These are phyloP conservation scores for Globisporangium carolinianum DNA, from an alignment of 352 stramenopile genomes.

Conservation along the genomic window DNA sequence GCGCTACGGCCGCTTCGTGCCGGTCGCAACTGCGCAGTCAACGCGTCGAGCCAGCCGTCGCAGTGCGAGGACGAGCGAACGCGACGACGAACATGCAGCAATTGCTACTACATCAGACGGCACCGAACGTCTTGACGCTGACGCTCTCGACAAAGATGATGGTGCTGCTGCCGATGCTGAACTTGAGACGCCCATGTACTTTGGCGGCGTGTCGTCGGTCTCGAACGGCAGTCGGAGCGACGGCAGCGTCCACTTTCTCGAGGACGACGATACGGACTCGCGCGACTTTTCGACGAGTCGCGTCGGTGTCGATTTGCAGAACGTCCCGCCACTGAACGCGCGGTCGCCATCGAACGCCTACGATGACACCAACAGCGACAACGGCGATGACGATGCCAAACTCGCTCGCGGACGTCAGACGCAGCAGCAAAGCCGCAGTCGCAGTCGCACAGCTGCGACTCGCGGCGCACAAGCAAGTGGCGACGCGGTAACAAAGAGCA, in stretches of 20 bases:
- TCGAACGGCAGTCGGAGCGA: constrained; percentile 47
- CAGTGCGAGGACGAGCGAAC: not conserved
- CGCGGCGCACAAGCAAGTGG: too few relatives aligned
- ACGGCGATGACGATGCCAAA: not conserved
- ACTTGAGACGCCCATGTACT: constrained; percentile 21
- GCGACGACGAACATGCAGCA: not conserved
- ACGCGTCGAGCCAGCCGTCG: not conserved
- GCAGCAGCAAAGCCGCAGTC: not conserved
- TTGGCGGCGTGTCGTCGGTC: constrained; percentile 68
- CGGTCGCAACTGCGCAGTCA: not conserved
- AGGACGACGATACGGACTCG: constrained; percentile 36
- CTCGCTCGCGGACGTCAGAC: not conserved
- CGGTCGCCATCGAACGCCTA: constrained; percentile 2
- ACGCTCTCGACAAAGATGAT: not conserved
- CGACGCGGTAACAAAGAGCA: constrained; percentile 8
- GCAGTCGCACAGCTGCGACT: not conserved
- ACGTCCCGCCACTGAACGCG: constrained; percentile 1
- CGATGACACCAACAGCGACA: constrained; percentile 2
- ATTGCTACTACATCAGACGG: too few relatives aligned
- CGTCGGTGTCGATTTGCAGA: constrained; percentile 22
- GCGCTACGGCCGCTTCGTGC: constrained; percentile 34
- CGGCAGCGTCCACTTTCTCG: constrained; percentile 54
- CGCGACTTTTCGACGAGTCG: constrained; percentile 36
- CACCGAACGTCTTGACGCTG: too few relatives aligned
- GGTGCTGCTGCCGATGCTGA: not conserved